phyloP scores from a whole-genome alignment of 2,329 filamentous ascomycete genomes.

The Onygenales sp. region DNA sequence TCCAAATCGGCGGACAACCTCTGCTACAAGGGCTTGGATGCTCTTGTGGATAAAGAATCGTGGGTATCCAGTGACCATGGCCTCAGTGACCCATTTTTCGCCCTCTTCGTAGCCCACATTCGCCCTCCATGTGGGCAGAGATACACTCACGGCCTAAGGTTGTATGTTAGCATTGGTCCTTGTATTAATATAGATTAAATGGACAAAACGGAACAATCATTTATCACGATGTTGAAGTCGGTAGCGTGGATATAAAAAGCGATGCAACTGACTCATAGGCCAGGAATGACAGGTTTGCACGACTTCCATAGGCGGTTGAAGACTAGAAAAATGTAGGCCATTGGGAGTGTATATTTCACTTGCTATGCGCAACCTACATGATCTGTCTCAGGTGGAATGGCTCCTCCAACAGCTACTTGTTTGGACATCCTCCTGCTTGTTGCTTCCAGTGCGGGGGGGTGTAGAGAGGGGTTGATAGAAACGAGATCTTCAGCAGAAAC shows the following conservation, averaged over 20 bases:
- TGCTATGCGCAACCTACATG: conserved; percentile 50
- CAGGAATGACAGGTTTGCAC: background rate
- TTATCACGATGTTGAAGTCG: no score
- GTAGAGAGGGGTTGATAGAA: background rate
- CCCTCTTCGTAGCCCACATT: conserved; percentile 95
- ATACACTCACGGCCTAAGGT: conserved; percentile 85
- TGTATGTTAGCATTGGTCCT: conserved; percentile 4
- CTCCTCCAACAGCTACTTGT: conserved; percentile 46
- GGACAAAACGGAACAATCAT: no score
- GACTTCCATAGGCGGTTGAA: background rate
- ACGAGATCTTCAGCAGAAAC: background rate
- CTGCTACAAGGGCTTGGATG: conserved; percentile 63
- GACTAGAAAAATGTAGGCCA: background rate
- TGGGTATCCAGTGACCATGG: conserved; percentile 86
- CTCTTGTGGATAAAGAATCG: conserved; percentile 86
- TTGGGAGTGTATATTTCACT: background rate
- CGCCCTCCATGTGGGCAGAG: conserved; percentile 81
- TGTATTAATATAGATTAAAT: no score
- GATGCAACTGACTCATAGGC: background rate
- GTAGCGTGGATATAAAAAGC: no score
- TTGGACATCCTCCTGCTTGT: conserved; percentile 23
- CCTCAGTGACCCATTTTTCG: conserved; percentile 70
- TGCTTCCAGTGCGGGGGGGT: no score
- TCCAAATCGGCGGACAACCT: conserved; percentile 54
- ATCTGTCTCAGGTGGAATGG: conserved; percentile 67